Percentiles rank a stretch among this genome's conserved stretches.
Evolutionary conservation across 257 asterid species (phyloP).

Genomic region (Ballota nigra): DNA sequence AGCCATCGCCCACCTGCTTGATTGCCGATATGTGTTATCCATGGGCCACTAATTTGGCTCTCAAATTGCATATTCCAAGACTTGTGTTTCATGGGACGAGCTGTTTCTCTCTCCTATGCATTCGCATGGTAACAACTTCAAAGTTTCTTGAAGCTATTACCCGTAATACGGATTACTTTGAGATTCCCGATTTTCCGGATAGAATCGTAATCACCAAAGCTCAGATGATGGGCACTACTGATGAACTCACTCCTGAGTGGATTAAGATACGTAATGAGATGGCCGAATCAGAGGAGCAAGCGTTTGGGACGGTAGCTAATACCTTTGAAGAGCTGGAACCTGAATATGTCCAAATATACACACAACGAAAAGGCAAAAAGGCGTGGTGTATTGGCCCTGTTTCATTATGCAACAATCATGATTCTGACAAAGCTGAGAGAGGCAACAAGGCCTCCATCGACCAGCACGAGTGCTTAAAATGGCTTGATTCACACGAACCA

Average conservation of each 20-base stretch:
- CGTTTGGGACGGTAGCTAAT: conserved; percentile 30
- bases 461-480: conserved; percentile 23
- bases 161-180: conserved; percentile 40
- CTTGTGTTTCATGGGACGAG: conserved; percentile 49
- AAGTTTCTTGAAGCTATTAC: conserved; percentile 19
- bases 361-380: not conserved
- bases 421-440: conserved; percentile 26
- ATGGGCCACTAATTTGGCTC: conserved; percentile 37
- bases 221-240: conserved; percentile 31
- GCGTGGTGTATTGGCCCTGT: conserved; percentile 30
- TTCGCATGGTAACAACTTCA: conserved; percentile 3
- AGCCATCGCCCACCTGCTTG: conserved; percentile 34
- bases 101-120: conserved; percentile 44
- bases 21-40: conserved; percentile 40
- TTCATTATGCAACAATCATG: conserved; percentile 21
- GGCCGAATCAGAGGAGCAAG: not conserved
- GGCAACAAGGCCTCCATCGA: conserved; percentile 27
- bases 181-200: conserved; percentile 50
- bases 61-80: conserved; percentile 30
- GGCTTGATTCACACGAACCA: conserved; percentile 28
- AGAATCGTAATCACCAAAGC: conserved; percentile 42
- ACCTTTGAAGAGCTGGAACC: conserved; percentile 31
- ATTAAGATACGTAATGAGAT: not conserved
- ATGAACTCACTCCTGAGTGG: conserved; percentile 8
- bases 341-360: conserved; percentile 18